These are phyloP conservation scores for Annulohypoxylon bovei DNA, from an alignment of 495 filamentous ascomycete genomes.

Conservation along the genomic window DNA sequence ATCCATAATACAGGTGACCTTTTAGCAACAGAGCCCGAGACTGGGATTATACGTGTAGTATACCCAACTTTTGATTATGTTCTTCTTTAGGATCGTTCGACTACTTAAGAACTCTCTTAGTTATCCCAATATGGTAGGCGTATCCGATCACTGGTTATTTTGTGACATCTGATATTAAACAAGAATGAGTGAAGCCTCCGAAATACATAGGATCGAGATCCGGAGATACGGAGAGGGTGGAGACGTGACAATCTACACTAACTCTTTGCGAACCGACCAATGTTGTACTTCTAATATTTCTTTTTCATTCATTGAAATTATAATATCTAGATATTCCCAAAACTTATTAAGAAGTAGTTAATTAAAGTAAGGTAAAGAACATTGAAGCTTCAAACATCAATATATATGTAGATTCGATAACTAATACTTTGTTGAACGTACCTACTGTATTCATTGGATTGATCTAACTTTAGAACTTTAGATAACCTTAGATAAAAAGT, in stretches of 20 bases:
- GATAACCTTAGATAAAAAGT: constrained; percentile 29
- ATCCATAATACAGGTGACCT: neutral
- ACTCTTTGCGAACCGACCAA: neutral
- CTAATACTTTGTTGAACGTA: too few relatives aligned
- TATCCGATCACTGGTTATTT: constrained; percentile 8
- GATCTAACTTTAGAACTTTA: neutral
- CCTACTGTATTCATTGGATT: neutral
- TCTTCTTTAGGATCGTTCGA: neutral
- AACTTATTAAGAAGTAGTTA: neutral
- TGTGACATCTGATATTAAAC: neutral
- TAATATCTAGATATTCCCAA: too few relatives aligned
- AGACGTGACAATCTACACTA: neutral
- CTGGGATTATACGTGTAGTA: neutral
- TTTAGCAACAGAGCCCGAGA: neutral
- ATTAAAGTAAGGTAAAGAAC: too few relatives aligned
- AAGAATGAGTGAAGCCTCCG: neutral
- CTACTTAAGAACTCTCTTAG: neutral
- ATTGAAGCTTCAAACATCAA: neutral
- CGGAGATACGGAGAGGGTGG: neutral
- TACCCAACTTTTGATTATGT: neutral
- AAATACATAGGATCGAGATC: neutral
- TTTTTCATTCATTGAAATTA: neutral
- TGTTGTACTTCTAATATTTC: neutral
- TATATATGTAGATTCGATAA: too few relatives aligned
- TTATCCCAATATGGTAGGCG: constrained; percentile 9